Evolutionary conservation across 805 yeast genomes (phyloP), one percentile per base, ranked within the genome.

Genomic region (Torulaspora indica): DNA sequence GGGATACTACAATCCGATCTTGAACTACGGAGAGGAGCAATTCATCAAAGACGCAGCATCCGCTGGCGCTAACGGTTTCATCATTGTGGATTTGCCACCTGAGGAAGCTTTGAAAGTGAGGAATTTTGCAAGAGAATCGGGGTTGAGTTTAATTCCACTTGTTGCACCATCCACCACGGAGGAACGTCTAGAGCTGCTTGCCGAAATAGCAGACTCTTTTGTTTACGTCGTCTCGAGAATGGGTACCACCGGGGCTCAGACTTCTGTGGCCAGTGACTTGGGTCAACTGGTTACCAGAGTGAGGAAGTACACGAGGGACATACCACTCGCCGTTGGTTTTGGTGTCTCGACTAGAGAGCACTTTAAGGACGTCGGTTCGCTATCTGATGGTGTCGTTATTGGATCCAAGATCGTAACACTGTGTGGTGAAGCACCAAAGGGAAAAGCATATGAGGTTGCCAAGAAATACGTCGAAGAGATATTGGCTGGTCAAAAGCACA

Each of bases 1-100:
- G 99, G 99, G 99, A 47, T 93, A 93, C 76, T 93, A 88, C 71
- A 93, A 93, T 69, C 99, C 99, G 12, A 80, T 93, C 53, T 65
- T 87, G 63, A 82, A 77, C 53, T 91, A 83, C 63, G 98, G 97
- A 42, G 98, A 93, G 69, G 82, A 82, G 57, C 74, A 79, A 64
- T 74, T 93, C 71, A 79, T 89, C 50, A 70, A 73, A 49, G 95
- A 84, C 51, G 76, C 95, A n/a, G 79, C 81, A 41, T 74, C 70
- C 18, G 96, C 90, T 1, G 98, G 98, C 52, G 98, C 89, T 38
- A 89, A 87, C 61, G 99, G 98, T 18, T 93, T 82, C 67, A 82
- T 93, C 57, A 79, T 93, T 40, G 97, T 91, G 34, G 99, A 93
- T 66, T 73, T 93, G 57, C 99, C 99, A 40, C 98, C 98, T 23